These are phyloP conservation scores for Globisporangium radiosum DNA, from an alignment of 352 stramenopile species.

Conservation along the genomic window DNA sequence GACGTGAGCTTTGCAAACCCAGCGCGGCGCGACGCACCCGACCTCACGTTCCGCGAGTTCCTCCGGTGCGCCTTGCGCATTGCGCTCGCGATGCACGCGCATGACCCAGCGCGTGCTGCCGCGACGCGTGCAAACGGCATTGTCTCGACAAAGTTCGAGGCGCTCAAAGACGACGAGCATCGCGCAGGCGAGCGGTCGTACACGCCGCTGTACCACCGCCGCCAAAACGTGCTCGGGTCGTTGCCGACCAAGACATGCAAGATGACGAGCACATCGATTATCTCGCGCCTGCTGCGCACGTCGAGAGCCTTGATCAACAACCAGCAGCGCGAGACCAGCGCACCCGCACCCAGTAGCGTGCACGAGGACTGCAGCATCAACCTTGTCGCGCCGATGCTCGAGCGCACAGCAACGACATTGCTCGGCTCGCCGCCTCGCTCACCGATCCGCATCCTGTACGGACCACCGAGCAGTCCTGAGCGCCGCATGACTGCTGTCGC, in stretches of 20 bases:
- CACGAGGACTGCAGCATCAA: not conserved
- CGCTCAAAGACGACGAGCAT: slow-evolving; percentile 41
- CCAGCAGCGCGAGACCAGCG: slow-evolving; percentile 9
- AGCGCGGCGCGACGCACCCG: slow-evolving; percentile 33
- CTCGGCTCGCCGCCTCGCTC: not conserved
- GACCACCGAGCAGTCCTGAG: slow-evolving; percentile 2
- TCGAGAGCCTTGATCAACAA: slow-evolving; percentile 27
- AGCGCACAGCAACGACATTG: not conserved
- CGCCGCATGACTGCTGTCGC: not conserved
- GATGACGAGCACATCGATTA: slow-evolving; percentile 57
- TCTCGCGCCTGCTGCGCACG: slow-evolving; percentile 46
- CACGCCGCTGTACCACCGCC: slow-evolving; percentile 39
- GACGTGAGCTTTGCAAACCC: slow-evolving; percentile 60
- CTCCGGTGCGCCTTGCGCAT: slow-evolving; percentile 61
- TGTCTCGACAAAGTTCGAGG: slow-evolving; percentile 39
- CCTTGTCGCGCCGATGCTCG: not conserved
- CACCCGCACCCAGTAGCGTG: not conserved
- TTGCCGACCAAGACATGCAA: slow-evolving; percentile 49
- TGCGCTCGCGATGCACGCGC: slow-evolving; percentile 56
- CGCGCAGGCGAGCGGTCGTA: slow-evolving; percentile 17
- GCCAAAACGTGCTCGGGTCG: slow-evolving; percentile 38
- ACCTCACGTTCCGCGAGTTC: slow-evolving; percentile 72
- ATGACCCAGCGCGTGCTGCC: slow-evolving; percentile 13
- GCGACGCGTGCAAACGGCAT: slow-evolving; percentile 24
- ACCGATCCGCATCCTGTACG: slow-evolving; percentile 14